These are phyloP conservation scores for Gossypium rotundifolium DNA, from an alignment of 345 rosid species.

Conservation along the genomic window DNA sequence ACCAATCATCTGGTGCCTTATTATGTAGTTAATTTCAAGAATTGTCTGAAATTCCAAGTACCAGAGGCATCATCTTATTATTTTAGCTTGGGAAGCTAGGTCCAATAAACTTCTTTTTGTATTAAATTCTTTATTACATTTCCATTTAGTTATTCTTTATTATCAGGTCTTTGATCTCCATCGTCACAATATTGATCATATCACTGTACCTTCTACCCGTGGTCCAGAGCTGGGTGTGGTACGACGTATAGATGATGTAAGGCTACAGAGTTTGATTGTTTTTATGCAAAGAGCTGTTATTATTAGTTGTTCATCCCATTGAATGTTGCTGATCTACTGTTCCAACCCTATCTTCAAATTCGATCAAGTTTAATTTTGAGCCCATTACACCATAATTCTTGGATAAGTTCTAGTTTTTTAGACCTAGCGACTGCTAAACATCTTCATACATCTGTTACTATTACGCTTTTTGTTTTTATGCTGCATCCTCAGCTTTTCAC, in stretches of 20 bases:
- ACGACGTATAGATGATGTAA: conserved; percentile 86
- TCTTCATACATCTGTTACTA: background rate
- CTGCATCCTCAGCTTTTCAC: background rate
- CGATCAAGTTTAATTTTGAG: background rate
- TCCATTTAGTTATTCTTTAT: background rate
- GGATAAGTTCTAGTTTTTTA: background rate
- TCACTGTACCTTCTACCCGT: conserved; percentile 70
- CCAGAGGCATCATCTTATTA: background rate
- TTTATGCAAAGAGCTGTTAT: background rate
- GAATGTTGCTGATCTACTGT: background rate
- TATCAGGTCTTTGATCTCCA: conserved; percentile 55
- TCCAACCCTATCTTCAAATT: background rate
- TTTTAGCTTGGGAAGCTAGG: background rate
- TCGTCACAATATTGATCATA: conserved; percentile 91
- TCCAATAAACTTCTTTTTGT: too few species aligned
- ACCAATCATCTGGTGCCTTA: too few species aligned
- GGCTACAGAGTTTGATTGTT: conserved; percentile 16
- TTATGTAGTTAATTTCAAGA: background rate
- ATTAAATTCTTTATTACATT: background rate
- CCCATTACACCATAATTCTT: background rate
- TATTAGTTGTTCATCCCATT: background rate
- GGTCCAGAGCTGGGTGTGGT: conserved; percentile 81
- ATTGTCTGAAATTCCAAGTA: background rate
- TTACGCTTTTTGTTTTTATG: background rate
- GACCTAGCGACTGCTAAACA: background rate